Conservation (phyloP, 495 filamentous ascomycete genomes). For the Copromyces sp. region DNA sequence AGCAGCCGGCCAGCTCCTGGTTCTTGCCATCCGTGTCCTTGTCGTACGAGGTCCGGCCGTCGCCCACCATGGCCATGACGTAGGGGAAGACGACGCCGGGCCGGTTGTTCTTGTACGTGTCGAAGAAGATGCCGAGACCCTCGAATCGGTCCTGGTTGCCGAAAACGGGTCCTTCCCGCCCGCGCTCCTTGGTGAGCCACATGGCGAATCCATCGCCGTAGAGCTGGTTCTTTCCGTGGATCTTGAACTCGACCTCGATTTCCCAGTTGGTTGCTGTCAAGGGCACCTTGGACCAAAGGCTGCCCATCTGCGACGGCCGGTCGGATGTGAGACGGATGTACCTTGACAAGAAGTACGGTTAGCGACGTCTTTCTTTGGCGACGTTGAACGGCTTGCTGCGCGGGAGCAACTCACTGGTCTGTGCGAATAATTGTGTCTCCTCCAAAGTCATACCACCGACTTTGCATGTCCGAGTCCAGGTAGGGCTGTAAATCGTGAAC, state of each 20-base stretch:
- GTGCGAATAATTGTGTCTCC: constrained; percentile 89
- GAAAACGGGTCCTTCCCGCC: constrained; percentile 73
- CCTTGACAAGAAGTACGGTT: constrained; percentile 32
- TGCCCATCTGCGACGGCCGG: constrained; percentile 78
- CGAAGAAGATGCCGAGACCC: constrained; percentile 92
- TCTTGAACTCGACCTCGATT: constrained; percentile 93
- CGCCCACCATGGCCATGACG: constrained; percentile 96
- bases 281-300: constrained; percentile 87
- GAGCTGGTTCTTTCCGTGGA: constrained; percentile 62
- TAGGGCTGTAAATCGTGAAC: constrained; percentile 55
- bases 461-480: constrained; percentile 96
- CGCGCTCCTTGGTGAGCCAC: constrained; percentile 95
- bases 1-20: constrained; percentile 89
- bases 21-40: constrained; percentile 91
- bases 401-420: constrained; percentile 56
- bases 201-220: constrained; percentile 97
- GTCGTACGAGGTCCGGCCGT: constrained; percentile 83
- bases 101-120: constrained; percentile 99
- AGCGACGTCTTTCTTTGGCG: neutral
- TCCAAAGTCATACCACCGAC: constrained; percentile 98
- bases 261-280: constrained; percentile 99
- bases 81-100: constrained; percentile 94
- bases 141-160: constrained; percentile 83
- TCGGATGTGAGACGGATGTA: constrained; percentile 91
- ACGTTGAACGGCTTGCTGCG: neutral